Base-by-base conservation (phyloP, 768 basidiomycete genomes). In the Macrolepiota fuliginosa region DNA sequence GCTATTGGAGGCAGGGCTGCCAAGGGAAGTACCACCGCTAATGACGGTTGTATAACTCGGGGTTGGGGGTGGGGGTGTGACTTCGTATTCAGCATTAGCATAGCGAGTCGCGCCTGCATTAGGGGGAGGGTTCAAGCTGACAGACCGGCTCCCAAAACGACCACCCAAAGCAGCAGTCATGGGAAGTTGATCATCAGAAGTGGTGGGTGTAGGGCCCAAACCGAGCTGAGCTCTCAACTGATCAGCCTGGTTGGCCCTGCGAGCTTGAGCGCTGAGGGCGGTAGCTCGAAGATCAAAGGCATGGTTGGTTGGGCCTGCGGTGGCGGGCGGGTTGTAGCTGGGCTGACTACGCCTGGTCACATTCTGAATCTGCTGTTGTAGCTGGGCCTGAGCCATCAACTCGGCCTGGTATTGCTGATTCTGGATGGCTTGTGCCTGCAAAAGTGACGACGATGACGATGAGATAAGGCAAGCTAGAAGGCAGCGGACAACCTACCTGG, bases 91-190 rank as follows among this genome's bases (percentile, higher is more conserved):
- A 51, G 77, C 79, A 56, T 73, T 67, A 36, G 71, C 72, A 58
- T 72, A 77, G 29, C 72, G 67, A 52, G 65, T 68, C 49, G 75
- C 73, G 49, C 39, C 24, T 27, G 7, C 17, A n/a, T 49, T 58
- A 10, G 72, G 68, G 19, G 66, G 71, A 55, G n/a, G n/a, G n/a
- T 79, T 79, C 63, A 79, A 64, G 67, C 80, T 82, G 62, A 75
- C 77, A 40, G 81, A 71, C 63, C 92, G 88, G 65, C 85, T 81
- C 32, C 90, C 91, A 62, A 90, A 92, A 64, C 86, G 85, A 50
- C 91, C 91, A 46, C 86, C 88, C 37, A 92, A 78, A 45, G 86
- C 81, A 51, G 92, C 91, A 29, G 91, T 90, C 92, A 92, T 91
- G 47, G 91, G 91, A 54, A 87, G 79, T 62, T 84, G 83, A 46